Evolutionary conservation across 2,329 filamentous ascomycete species (phyloP).

Genomic region (Fusarium miscanthi): DNA sequence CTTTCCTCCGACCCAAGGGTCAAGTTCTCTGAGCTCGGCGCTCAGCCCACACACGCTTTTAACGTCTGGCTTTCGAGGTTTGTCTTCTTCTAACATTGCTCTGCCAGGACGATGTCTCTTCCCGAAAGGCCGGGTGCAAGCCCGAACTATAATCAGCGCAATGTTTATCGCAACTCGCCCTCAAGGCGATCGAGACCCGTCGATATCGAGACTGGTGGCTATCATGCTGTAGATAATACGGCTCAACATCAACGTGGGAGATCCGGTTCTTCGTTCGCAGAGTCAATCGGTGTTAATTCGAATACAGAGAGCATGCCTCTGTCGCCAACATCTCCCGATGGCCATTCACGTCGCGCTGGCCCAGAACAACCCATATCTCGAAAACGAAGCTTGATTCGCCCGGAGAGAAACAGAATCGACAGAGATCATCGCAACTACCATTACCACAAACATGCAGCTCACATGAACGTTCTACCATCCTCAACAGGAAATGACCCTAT

Average conservation of each 20-base stretch:
- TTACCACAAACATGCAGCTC: constrained; percentile 93
- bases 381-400: constrained; percentile 89
- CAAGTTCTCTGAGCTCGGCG: constrained; percentile 22
- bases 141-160: constrained; percentile 70
- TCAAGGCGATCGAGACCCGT: constrained; percentile 72
- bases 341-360: constrained; percentile 47
- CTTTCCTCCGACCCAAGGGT: constrained; percentile 22
- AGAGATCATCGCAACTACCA: constrained; percentile 93
- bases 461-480: constrained; percentile 90
- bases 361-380: constrained; percentile 61
- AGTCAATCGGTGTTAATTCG: constrained; percentile 67
- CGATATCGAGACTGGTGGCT: constrained; percentile 76
- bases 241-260: constrained; percentile 65
- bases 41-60: constrained; percentile 5
- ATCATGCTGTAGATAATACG: constrained; percentile 55
- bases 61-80: neutral
- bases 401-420: constrained; percentile 87
- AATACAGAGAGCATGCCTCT: constrained; percentile 67
- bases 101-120: constrained; percentile 66
- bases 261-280: constrained; percentile 68
- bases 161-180: constrained; percentile 74
- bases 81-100: constrained; percentile 36
- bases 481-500: constrained; percentile 93
- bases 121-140: constrained; percentile 73
- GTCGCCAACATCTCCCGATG: constrained; percentile 56